These are phyloP conservation scores for Lyophyllum decastes DNA, from an alignment of 768 basidiomycete genomes.

Conservation along the genomic window DNA sequence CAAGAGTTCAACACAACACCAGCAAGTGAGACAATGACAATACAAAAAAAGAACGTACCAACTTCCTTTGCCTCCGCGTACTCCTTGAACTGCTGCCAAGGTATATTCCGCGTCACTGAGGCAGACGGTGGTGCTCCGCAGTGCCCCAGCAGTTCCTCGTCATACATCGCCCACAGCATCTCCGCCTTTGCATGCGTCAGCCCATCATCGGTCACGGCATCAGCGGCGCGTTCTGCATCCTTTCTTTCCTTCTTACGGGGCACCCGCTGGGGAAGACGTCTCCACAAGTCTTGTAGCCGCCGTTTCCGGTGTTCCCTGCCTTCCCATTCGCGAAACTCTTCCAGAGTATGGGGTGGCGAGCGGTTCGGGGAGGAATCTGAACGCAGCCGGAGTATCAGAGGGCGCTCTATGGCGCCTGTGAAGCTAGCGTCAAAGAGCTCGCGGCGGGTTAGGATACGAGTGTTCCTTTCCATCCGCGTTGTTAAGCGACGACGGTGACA, in stretches of 20 bases:
- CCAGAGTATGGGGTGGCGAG: slow-evolving; percentile 49
- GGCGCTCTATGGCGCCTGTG: slow-evolving; percentile 53
- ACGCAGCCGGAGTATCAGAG: slow-evolving; percentile 59
- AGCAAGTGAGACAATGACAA: neutral
- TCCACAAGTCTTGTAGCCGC: slow-evolving; percentile 66
- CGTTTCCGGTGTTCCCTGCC: slow-evolving; percentile 61
- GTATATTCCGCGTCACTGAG: slow-evolving; percentile 47
- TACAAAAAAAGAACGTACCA: slow-evolving; percentile 47
- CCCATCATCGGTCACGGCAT: slow-evolving; percentile 15
- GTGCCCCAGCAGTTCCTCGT: slow-evolving; percentile 68
- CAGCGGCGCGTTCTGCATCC: slow-evolving; percentile 6
- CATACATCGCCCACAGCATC: slow-evolving; percentile 68
- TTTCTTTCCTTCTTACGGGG: slow-evolving; percentile 9
- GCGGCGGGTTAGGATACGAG: slow-evolving; percentile 38
- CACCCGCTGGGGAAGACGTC: slow-evolving; percentile 43
- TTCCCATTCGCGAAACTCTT: slow-evolving; percentile 66
- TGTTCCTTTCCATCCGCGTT: slow-evolving; percentile 20
- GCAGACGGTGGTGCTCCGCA: slow-evolving; percentile 47
- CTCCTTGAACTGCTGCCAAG: slow-evolving; percentile 71
- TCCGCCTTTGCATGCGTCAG: slow-evolving; percentile 65
- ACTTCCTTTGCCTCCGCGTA: slow-evolving; percentile 83
- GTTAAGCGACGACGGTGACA: slow-evolving; percentile 10
- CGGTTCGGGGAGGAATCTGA: slow-evolving; percentile 50
- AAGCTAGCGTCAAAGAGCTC: slow-evolving; percentile 55
- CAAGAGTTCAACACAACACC: slow-evolving; percentile 16